Percentiles rank a stretch among this genome's conserved stretches.
phyloP scores from a whole-genome alignment of 225 moss, liverwort and hornwort genomes.

The Sphagnum tenellum region DNA sequence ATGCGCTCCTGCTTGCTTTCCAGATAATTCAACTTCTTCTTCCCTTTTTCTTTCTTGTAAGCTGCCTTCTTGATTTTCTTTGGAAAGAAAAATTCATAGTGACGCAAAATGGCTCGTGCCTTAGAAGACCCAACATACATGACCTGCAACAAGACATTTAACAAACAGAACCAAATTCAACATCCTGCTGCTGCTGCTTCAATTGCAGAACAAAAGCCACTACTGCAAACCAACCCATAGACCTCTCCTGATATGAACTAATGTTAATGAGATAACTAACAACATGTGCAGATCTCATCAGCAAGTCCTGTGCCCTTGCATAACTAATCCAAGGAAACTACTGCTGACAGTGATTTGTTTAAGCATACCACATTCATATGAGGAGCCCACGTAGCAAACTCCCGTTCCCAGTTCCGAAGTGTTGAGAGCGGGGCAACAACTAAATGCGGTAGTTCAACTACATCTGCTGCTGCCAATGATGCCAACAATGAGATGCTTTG shows the following conservation, averaged over 20 bases:
- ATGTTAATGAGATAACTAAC: no score
- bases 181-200: no score
- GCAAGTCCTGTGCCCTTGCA: no score
- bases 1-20: constrained; percentile 93
- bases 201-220: no score
- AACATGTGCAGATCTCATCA: no score
- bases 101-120: constrained; percentile 76
- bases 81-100: constrained; percentile 90
- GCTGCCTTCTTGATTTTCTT: constrained; percentile 57
- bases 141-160: constrained; percentile 32
- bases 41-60: constrained; percentile 59
- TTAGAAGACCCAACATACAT: constrained; percentile 90
- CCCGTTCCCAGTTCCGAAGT: constrained; percentile 91
- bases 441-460: constrained; percentile 64
- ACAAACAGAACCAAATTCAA: not conserved
- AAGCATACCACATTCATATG: constrained; percentile 86
- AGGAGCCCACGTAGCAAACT: constrained; percentile 93
- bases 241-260: no score
- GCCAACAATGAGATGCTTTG: constrained; percentile 75
- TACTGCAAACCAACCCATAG: no score
- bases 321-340: no score
- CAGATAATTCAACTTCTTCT: constrained; percentile 61
- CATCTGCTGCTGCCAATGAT: constrained; percentile 75
- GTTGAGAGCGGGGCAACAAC: constrained; percentile 91
- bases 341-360: no score